Evolutionary conservation across 1,284 basidiomycete species (phyloP), one percentile per base, ranked within the genome.

Genomic region (Leccinum solheimii): DNA sequence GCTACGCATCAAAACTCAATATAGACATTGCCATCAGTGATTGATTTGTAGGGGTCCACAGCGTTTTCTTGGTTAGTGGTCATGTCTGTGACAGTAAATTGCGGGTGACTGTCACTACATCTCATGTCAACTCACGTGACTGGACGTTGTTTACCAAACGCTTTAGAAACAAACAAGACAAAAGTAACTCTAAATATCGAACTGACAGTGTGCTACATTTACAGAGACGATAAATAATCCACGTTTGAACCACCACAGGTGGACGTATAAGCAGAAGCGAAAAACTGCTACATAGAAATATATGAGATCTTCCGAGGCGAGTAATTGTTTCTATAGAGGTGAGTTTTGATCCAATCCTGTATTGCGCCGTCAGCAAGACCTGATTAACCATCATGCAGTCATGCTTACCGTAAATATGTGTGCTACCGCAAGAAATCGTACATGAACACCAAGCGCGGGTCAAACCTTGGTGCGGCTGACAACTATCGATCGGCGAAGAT

Each of bases 401-500:
- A 45, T 45, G 26, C 68, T 67, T 26, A 69, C 70, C 65, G 11
- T 56, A 59, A 61, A 63, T 58, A 58, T 8, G 45, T 7, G 13
- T 36, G n/a, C 6, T 26, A 34, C 19, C 43, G 23, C 2, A 7
- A 26, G 19, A 21, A 8, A 51, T 43, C 52, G 54, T 19, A 5
- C 10, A 30, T 38, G 45, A 23, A 6, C 14, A 52, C 40, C 34
- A n/a, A 19, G 26, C 19, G 4, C 11, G 7, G 21, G 21, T 10
- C 3, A 14, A 19, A 0, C 34, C 40, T 21, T 26, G 27, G 26
- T 51, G 13, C 1, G 14, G 27, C 32, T 3, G 19, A 16, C 32
- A 3, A 8, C 52, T 60, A 72, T 19, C 83, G 78, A 67, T 82
- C 78, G 56, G 79, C 79, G 68, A 88, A 89, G 55, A 88, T 77